phyloP scores from a whole-genome alignment of 768 basidiomycete genomes.

The Strobilomyces echinocephalus region DNA sequence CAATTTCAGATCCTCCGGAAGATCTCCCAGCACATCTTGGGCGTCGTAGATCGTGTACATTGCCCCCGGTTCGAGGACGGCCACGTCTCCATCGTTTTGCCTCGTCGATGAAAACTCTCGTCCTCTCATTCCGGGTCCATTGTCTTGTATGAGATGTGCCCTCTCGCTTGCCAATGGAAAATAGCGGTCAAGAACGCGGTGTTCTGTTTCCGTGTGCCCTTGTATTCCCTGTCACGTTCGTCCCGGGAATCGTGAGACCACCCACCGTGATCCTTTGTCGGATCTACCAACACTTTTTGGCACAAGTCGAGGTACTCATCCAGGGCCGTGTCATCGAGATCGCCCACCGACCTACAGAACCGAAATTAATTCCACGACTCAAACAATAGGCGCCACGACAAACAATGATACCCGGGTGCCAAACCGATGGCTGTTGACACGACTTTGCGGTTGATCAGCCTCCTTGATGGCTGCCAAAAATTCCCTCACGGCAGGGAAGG shows the following conservation, averaged over 20 bases:
- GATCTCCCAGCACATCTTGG: slow-evolving; percentile 60
- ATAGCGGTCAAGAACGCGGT: slow-evolving; percentile 35
- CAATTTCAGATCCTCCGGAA: slow-evolving; percentile 46
- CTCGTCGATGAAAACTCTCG: slow-evolving; percentile 9
- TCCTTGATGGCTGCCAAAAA: slow-evolving; percentile 42
- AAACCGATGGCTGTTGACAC: slow-evolving; percentile 35
- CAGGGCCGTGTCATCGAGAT: slow-evolving; percentile 46
- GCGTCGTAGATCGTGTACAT: slow-evolving; percentile 59
- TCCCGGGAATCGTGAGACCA: slow-evolving; percentile 10
- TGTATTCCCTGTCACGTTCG: slow-evolving; percentile 11
- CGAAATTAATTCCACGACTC: slow-evolving; percentile 4
- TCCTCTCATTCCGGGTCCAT: slow-evolving; percentile 1
- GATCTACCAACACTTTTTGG: slow-evolving; percentile 44
- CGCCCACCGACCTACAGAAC: slow-evolving; percentile 45
- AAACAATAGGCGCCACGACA: slow-evolving; percentile 23
- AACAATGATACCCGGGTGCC: slow-evolving; percentile 44
- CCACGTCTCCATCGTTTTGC: slow-evolving; percentile 4
- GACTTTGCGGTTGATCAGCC: slow-evolving; percentile 33
- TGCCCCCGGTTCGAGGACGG: slow-evolving; percentile 49
- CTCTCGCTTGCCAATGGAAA: slow-evolving; percentile 34
- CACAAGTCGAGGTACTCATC: slow-evolving; percentile 69
- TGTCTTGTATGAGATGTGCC: not conserved
- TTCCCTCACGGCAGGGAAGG: slow-evolving; percentile 48
- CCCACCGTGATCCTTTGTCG: slow-evolving; percentile 22
- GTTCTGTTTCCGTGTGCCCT: slow-evolving; percentile 16